Base-by-base conservation (phyloP, 306 rosid species). In the Lablab purpureus region DNA sequence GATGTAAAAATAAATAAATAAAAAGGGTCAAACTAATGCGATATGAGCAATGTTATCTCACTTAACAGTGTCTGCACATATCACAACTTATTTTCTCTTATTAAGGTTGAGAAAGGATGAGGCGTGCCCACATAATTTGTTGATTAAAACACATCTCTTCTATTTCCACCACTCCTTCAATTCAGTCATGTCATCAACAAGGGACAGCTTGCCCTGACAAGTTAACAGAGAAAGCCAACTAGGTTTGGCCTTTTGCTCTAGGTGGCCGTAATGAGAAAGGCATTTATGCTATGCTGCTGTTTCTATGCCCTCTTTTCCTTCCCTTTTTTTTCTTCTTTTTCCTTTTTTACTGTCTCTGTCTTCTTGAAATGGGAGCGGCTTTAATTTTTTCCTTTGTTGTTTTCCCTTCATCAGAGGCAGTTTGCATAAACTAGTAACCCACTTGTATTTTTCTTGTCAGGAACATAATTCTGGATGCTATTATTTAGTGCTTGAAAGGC, bases 201-300 rank as follows among this genome's bases (percentile, higher is more conserved):
- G 36, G 76, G 84, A 75, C 82, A 79, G 81, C 83, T 83, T 71
- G 54, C 41, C 60, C 84, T 74, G 80, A 56, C 71, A 78, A 59
- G 74, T 9, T 40, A 69, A 71, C 84, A 85, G 65, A 59, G 79
- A 79, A 54, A 76, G 82, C 84, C 84, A 85, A 82, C 80, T 86
- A 74, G 84, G 56, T 59, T 75, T 86, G 89, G 84, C 84, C 34
- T 65, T 82, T 79, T 27, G 56, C 72, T 56, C 28, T 43, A 62
- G 43, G 59, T 55, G 66, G 74, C 45, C 45, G 51, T 41, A 68
- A 65, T 64, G 76, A 71, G 56, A 72, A 41, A 12, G 34, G 21
- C 77, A 64, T 71, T 76, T n/a, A n/a, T n/a, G n/a, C n/a, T 80
- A 18, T 71, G 81, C 73, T 60, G 62, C 73, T 75, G 58, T 34